Conservation (phyloP, 208 protist species). For the Crithidia expoeki region DNA sequence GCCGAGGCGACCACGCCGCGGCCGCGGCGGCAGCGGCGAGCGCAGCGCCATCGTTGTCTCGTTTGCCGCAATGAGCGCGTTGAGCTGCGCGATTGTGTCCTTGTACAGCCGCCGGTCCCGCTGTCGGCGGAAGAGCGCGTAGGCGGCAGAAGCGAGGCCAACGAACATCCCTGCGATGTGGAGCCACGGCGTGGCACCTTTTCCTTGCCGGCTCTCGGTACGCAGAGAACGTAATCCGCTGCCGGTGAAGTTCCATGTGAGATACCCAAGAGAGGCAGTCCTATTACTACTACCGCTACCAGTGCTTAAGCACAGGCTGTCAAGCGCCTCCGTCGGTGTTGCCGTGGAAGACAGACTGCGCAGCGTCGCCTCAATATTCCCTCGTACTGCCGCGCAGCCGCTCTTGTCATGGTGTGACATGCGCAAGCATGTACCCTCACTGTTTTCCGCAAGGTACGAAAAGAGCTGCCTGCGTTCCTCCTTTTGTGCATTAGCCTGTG, state of each 20-base stretch:
- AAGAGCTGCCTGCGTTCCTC: constrained; percentile 5
- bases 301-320: background rate
- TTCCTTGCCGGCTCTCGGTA: background rate
- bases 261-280: background rate
- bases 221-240: constrained; percentile 1
- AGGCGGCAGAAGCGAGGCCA: constrained; percentile 15
- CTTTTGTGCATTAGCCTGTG: background rate
- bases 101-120: constrained; percentile 19
- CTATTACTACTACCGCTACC: background rate
- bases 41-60: constrained; percentile 7
- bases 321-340: constrained; percentile 1
- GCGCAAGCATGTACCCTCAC: constrained; percentile 20
- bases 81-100: constrained; percentile 22
- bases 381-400: constrained; percentile 15
- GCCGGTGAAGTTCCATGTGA: constrained; percentile 24
- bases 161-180: constrained; percentile 11
- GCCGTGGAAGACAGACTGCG: constrained; percentile 2
- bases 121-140: constrained; percentile 22
- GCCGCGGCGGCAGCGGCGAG: background rate
- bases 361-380: constrained; percentile 15
- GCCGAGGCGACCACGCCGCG: constrained; percentile 2
- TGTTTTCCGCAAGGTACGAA: constrained; percentile 5
- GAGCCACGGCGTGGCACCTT: constrained; percentile 1
- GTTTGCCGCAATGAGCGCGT: constrained; percentile 17
- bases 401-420: constrained; percentile 1